Evolutionary conservation across 2,329 filamentous ascomycete genomes (phyloP).

Genomic region (Ophiognomonia clavigignenti-juglandacearum): DNA sequence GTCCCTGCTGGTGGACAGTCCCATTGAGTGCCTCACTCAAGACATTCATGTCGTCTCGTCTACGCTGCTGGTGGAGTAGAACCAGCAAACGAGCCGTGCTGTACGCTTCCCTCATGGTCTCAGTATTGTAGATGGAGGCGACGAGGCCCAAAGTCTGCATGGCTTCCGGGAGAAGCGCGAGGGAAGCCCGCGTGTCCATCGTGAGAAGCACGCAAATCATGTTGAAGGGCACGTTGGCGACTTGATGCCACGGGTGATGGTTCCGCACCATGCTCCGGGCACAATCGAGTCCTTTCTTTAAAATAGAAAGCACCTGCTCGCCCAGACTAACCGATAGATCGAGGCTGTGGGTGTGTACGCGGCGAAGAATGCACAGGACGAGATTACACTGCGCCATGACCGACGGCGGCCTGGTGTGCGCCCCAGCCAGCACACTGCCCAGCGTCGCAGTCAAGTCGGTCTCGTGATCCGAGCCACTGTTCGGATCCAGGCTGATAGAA

Average conservation of each 20-base stretch:
- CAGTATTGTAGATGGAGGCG: slow-evolving; percentile 37
- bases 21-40: slow-evolving; percentile 31
- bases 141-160: slow-evolving; percentile 42
- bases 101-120: slow-evolving; percentile 46
- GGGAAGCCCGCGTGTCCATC: slow-evolving; percentile 45
- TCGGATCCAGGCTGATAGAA: slow-evolving; percentile 49
- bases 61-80: slow-evolving; percentile 45
- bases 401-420: slow-evolving; percentile 36
- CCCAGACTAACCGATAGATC: slow-evolving; percentile 37
- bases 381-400: slow-evolving; percentile 50
- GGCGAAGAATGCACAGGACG: slow-evolving; percentile 49
- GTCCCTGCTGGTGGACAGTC: slow-evolving; percentile 28
- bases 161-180: slow-evolving; percentile 43
- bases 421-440: slow-evolving; percentile 32
- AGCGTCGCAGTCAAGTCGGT: slow-evolving; percentile 39
- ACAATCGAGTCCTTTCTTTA: slow-evolving; percentile 39
- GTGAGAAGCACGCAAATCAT: slow-evolving; percentile 50
- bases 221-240: slow-evolving; percentile 56
- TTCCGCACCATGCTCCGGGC: slow-evolving; percentile 40
- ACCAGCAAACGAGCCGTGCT: slow-evolving; percentile 50
- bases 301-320: slow-evolving; percentile 42
- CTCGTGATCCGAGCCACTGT: slow-evolving; percentile 34
- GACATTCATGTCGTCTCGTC: slow-evolving; percentile 35
- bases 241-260: slow-evolving; percentile 52
- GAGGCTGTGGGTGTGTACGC: slow-evolving; percentile 45